These are phyloP conservation scores for Trichoderma erinaceum DNA, from an alignment of 495 filamentous ascomycete genomes.

Conservation along the genomic window DNA sequence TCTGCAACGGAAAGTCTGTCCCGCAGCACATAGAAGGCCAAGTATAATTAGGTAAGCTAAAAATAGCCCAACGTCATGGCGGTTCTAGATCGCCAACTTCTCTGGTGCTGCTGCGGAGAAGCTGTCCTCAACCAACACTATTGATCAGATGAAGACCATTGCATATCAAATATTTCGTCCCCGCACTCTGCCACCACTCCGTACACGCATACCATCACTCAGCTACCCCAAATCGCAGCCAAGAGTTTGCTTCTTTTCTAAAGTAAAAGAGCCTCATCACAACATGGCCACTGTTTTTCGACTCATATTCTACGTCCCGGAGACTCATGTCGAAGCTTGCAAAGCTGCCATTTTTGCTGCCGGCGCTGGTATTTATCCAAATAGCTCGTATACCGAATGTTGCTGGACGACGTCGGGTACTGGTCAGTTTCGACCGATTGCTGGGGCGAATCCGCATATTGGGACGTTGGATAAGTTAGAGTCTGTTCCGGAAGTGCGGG, in stretches of 20 bases:
- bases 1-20: no score
- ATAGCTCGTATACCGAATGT: slow-evolving; percentile 57
- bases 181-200: neutral
- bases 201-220: no score
- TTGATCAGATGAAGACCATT: neutral
- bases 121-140: neutral
- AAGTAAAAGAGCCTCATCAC: neutral
- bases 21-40: no score
- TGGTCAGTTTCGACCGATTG: slow-evolving; percentile 49
- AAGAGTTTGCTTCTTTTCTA: neutral
- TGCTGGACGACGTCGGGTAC: slow-evolving; percentile 50
- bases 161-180: neutral
- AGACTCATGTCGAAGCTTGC: slow-evolving; percentile 38
- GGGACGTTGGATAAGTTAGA: slow-evolving; percentile 48
- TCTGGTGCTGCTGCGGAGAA: neutral
- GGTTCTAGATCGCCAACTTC: no score
- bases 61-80: no score
- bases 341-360: slow-evolving; percentile 59
- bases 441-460: slow-evolving; percentile 52
- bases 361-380: slow-evolving; percentile 56
- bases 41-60: no score
- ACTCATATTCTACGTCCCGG: slow-evolving; percentile 55
- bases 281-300: slow-evolving; percentile 22
- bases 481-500: slow-evolving; percentile 42
- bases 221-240: no score